Evolutionary conservation across 305 asterid species (phyloP).

Genomic region (Salvia sclarea): DNA sequence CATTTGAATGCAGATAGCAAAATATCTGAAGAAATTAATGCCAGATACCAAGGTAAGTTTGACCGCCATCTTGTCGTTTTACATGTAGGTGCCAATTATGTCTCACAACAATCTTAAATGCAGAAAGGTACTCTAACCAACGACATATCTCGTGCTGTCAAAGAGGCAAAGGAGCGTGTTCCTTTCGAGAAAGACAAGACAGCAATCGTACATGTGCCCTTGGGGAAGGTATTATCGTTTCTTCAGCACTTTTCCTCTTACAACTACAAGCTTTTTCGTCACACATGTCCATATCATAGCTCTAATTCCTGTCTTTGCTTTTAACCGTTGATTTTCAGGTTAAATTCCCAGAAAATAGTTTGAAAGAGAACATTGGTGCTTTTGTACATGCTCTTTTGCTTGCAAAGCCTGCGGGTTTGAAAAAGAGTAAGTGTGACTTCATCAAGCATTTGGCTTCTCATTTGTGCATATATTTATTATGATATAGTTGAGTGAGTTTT

Average conservation of each 20-base stretch:
- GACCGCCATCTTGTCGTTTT: slow-evolving; percentile 24
- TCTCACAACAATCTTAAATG: slow-evolving; percentile 39
- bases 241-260: slow-evolving; percentile 13
- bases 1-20: slow-evolving; percentile 63
- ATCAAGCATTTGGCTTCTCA: slow-evolving; percentile 12
- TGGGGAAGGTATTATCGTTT: slow-evolving; percentile 73
- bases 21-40: slow-evolving; percentile 69
- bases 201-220: slow-evolving; percentile 93
- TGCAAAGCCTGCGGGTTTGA: slow-evolving; percentile 92
- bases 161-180: slow-evolving; percentile 70
- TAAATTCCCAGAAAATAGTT: slow-evolving; percentile 71
- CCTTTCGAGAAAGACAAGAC: slow-evolving; percentile 91
- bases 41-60: slow-evolving; percentile 78
- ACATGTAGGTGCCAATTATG: slow-evolving; percentile 27
- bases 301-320: slow-evolving; percentile 14
- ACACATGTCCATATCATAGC: slow-evolving; percentile 10
- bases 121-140: slow-evolving; percentile 92
- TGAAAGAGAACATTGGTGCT: slow-evolving; percentile 87
- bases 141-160: slow-evolving; percentile 70
- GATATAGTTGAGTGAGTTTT: background rate
- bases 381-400: slow-evolving; percentile 87
- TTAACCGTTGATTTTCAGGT: slow-evolving; percentile 49
- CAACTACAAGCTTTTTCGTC: background rate
- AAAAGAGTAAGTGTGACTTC: slow-evolving; percentile 75
- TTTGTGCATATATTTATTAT: slow-evolving; percentile 17